Evolutionary conservation across 2,329 filamentous ascomycete species (phyloP), one percentile per base, ranked within the genome.

Genomic region (Escovopsis weberi): DNA sequence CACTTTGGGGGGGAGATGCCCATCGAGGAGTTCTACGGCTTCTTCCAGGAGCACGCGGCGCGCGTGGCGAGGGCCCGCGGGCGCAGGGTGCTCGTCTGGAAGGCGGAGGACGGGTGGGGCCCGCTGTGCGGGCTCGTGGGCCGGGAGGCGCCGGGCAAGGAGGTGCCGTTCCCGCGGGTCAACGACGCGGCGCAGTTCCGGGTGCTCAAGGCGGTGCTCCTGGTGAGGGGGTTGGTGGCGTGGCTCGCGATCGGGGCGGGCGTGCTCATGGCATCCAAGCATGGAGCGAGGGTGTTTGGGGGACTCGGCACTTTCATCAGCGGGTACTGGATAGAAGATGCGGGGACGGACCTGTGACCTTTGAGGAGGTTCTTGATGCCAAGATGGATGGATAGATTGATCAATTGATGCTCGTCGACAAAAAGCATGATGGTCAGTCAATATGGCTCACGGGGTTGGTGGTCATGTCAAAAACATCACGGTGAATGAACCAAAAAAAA

Each of bases 101-200:
- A 54, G 40, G 51, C 55, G 0, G 51, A 58, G 40, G 59, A 67
- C 33, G 65, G 64, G 1, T 70, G 67, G 66, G 57, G 54, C 33
- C 61, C 62, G 9, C 51, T 71, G 23, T 69, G 66, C 47, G 46
- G 56, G 43, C 66, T 67, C 40, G 40, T 67, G 35, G 59, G 52
- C 4, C 57, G 55, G 33, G 49, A 56, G 6, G 50, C 61, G 3
- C 62, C 64, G 2, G 28, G 28, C 28, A 44, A 54, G 15, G 50
- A 47, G 5, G 46, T 51, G 33, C 46, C 56, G 2, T 66, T 67
- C 48, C 58, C 60, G 2, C 48, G 51, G 36, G 45, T 48, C 7
- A 63, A 64, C 47, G 55, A 62, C 33, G 40, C 45, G 19, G 46
- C 45, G 18, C 42, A 44, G 18, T 45, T 56, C 38, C 43, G 33